These are phyloP conservation scores for Lentinula novae-zelandiae DNA, from an alignment of 1,284 basidiomycete species.

Conservation along the genomic window DNA sequence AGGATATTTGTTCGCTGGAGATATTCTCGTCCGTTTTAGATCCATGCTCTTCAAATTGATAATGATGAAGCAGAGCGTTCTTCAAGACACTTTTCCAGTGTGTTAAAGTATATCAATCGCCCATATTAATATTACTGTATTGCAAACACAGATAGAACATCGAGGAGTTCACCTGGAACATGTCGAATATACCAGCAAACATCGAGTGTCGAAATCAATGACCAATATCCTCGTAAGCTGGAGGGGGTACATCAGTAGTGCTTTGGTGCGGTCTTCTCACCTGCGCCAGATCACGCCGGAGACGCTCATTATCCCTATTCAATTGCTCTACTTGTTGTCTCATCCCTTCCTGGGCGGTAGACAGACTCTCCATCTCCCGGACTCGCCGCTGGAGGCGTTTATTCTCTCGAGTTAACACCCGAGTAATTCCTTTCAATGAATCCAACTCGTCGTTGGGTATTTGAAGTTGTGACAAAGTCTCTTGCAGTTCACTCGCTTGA, in stretches of 20 bases:
- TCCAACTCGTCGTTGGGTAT: constrained; percentile 10
- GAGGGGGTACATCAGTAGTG: constrained; percentile 14
- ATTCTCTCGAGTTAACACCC: constrained; percentile 7
- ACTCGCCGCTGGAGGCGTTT: constrained; percentile 11
- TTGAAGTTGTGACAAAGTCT: constrained; percentile 14
- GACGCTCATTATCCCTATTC: constrained; percentile 12
- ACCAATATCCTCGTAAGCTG: constrained; percentile 16
- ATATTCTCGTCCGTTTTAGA: too few relatives aligned
- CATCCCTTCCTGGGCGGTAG: constrained; percentile 2
- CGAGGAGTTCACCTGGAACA: too few relatives aligned
- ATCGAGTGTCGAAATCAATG: background rate
- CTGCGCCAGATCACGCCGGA: constrained; percentile 8
- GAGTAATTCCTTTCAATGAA: constrained; percentile 1
- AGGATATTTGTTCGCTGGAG: too few relatives aligned
- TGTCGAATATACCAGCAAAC: too few relatives aligned
- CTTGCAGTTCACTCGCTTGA: constrained; percentile 14
- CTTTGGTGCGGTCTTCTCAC: background rate
- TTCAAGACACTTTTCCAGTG: too few relatives aligned
- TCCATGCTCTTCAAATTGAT: too few relatives aligned
- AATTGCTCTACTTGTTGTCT: constrained; percentile 13
- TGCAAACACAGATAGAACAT: too few relatives aligned
- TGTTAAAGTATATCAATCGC: too few relatives aligned
- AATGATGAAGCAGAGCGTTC: too few relatives aligned
- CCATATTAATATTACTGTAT: too few relatives aligned
- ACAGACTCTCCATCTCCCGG: constrained; percentile 5